Conservation (phyloP, 371 early-diverging fungal genomes). For the Phascolomyces articulosus region DNA sequence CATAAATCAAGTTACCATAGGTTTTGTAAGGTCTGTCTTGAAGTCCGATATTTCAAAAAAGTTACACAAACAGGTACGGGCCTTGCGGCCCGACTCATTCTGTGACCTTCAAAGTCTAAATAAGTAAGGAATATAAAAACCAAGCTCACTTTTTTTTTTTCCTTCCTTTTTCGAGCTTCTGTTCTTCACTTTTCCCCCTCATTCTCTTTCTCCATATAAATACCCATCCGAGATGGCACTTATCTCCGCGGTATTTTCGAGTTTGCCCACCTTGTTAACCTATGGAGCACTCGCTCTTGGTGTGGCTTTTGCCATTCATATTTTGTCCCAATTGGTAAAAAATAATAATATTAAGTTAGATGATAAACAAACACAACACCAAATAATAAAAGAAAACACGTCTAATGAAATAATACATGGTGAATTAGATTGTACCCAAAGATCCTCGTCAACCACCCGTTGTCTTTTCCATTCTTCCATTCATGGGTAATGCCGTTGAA, state of each 20-base stretch:
- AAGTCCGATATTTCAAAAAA: background rate
- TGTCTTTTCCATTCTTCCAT: slow-evolving; percentile 88
- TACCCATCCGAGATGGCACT: slow-evolving; percentile 14
- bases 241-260: slow-evolving; percentile 9
- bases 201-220: background rate
- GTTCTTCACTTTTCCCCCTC: background rate
- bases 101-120: background rate
- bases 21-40: background rate
- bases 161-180: background rate
- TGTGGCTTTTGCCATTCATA: slow-evolving; percentile 38
- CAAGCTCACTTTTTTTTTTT: background rate
- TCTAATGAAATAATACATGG: background rate
- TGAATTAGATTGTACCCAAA: slow-evolving; percentile 45
- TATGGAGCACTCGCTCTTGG: slow-evolving; percentile 35
- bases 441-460: slow-evolving; percentile 80
- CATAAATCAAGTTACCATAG: no score
- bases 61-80: slow-evolving; percentile 11
- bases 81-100: slow-evolving; percentile 5
- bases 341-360: background rate
- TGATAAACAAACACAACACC: slow-evolving; percentile 4
- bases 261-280: slow-evolving; percentile 16
- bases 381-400: background rate
- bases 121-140: background rate
- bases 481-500: slow-evolving; percentile 86
- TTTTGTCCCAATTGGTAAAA: slow-evolving; percentile 49